Percentiles rank a stretch among this genome's conserved stretches.
phyloP scores from a whole-genome alignment of 257 asterid species.

The Anisodus tanguticus region DNA sequence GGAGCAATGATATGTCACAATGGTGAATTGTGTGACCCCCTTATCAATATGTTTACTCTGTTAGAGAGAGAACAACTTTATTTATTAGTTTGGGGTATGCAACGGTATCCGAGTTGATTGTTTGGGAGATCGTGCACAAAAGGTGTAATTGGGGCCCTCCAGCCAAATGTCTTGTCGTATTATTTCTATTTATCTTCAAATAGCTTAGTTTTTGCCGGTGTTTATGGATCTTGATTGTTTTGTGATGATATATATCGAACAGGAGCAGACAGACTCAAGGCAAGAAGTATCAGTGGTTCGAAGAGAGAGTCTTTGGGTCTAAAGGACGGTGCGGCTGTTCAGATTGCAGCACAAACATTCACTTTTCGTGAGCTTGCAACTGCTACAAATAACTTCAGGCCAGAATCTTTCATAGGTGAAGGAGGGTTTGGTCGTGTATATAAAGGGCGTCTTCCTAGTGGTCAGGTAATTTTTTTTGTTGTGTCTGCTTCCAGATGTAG shows the following conservation, averaged over 20 bases:
- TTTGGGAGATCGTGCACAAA: not conserved
- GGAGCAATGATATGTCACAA: not conserved
- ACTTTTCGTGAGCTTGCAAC: slow-evolving; percentile 94
- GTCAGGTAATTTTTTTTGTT: slow-evolving; percentile 62
- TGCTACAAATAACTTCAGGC: slow-evolving; percentile 85
- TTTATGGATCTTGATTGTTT: slow-evolving; percentile 24
- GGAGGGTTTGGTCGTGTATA: slow-evolving; percentile 97
- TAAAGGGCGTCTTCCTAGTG: slow-evolving; percentile 73
- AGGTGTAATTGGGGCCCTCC: not conserved
- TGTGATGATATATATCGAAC: slow-evolving; percentile 47
- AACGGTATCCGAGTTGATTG: not conserved
- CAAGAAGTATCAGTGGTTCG: slow-evolving; percentile 59
- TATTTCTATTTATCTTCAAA: not conserved
- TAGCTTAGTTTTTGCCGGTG: slow-evolving; percentile 20
- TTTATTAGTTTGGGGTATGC: not conserved
- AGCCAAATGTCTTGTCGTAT: not conserved
- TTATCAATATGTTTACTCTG: not conserved
- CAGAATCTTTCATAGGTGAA: slow-evolving; percentile 89
- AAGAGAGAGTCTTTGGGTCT: slow-evolving; percentile 60
- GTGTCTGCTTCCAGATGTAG: not conserved
- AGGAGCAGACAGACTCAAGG: slow-evolving; percentile 85
- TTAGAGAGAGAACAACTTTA: not conserved
- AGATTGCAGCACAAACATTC: slow-evolving; percentile 91
- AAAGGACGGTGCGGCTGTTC: slow-evolving; percentile 69
- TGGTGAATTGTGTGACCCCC: not conserved